Percentiles rank a stretch among this genome's conserved stretches.
Conservation (phyloP, 2,329 filamentous ascomycete species). For the Ilyonectria mors-panacis region DNA sequence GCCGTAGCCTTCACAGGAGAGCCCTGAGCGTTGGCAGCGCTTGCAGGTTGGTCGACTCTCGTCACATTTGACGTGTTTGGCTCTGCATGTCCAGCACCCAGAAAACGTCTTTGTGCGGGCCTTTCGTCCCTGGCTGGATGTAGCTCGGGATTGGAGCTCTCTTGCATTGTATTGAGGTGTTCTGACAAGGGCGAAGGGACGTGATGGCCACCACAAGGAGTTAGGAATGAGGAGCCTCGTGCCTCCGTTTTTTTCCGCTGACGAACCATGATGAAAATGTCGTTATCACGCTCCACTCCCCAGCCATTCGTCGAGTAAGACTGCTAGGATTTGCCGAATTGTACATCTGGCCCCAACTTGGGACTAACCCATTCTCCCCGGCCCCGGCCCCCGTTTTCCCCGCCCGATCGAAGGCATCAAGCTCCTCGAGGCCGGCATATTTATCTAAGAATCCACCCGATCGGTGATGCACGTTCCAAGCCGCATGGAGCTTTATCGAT, state of each 20-base stretch:
- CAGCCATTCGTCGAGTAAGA: background rate
- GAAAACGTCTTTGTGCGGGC: constrained; percentile 46
- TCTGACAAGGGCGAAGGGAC: background rate
- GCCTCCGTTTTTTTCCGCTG: background rate
- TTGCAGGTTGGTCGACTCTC: constrained; percentile 40
- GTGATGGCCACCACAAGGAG: background rate
- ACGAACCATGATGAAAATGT: constrained; percentile 1
- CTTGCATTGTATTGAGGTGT: constrained; percentile 28
- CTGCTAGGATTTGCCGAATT: background rate
- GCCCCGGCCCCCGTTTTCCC: background rate
- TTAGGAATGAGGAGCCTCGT: background rate
- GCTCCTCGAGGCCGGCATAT: constrained; percentile 1
- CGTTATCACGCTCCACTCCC: constrained; percentile 4
- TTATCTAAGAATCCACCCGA: constrained; percentile 27
- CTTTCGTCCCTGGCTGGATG: constrained; percentile 38
- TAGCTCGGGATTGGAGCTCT: constrained; percentile 20
- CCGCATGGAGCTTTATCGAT: background rate
- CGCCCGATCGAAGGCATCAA: background rate
- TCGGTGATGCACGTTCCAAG: constrained; percentile 19
- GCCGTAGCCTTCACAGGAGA: constrained; percentile 44
- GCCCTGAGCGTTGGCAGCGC: constrained; percentile 39
- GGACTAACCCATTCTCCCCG: background rate
- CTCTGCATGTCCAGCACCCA: constrained; percentile 47
- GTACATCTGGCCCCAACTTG: background rate
- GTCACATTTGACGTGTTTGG: constrained; percentile 50